Percentiles rank a stretch among this genome's conserved stretches.
Conservation (phyloP, 176 grass and related monocot species). For the Zoysia japonica region DNA sequence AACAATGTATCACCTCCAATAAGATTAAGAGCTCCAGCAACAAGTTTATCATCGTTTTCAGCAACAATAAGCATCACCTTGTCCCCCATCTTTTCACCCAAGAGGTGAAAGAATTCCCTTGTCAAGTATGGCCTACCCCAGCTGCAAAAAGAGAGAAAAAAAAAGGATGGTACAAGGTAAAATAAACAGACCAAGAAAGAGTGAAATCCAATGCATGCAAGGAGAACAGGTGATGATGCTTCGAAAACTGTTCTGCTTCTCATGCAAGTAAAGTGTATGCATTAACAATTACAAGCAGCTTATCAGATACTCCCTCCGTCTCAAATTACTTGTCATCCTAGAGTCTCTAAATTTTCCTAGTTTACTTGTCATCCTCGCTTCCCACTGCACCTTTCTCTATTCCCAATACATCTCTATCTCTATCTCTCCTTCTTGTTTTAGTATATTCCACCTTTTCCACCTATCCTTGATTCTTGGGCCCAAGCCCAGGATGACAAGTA, state of each 20-base stretch:
- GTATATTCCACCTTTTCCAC: too few relatives aligned
- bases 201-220: neutral
- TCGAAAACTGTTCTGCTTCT: slow-evolving; percentile 2
- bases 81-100: slow-evolving; percentile 85
- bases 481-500: too few relatives aligned
- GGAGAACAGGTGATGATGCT: neutral
- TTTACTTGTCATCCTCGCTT: too few relatives aligned
- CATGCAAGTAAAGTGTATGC: neutral
- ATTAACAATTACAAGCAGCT: slow-evolving; percentile 8
- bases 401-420: too few relatives aligned
- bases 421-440: too few relatives aligned
- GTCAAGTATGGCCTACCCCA: slow-evolving; percentile 93
- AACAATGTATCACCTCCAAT: slow-evolving; percentile 90
- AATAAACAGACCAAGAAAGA: neutral
- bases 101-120: slow-evolving; percentile 81
- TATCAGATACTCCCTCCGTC: neutral
- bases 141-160: slow-evolving; percentile 25
- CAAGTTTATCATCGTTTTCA: slow-evolving; percentile 65
- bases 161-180: slow-evolving; percentile 27
- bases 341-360: too few relatives aligned
- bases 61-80: slow-evolving; percentile 84
- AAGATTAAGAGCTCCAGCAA: slow-evolving; percentile 92
- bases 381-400: too few relatives aligned
- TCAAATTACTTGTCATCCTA: too few relatives aligned
- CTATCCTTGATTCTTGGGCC: too few relatives aligned